Evolutionary conservation across 1,284 basidiomycete species (phyloP).

Genomic region (Pseudozyma tsukubaensis): DNA sequence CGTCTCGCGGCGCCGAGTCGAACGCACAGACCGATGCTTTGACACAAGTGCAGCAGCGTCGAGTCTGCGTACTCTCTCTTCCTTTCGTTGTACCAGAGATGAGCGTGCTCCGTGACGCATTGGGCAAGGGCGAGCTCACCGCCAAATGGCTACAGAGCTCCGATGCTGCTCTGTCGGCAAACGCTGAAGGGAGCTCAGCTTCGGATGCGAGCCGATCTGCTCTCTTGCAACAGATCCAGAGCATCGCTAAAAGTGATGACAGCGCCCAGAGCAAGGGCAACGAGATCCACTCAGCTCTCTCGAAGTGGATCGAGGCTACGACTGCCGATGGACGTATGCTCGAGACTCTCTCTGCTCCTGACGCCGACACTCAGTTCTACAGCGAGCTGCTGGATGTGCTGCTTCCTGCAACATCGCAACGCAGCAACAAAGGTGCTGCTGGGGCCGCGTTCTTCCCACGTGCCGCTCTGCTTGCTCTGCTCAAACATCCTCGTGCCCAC

Average conservation of each 20-base stretch:
- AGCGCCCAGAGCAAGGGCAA: conserved; percentile 7
- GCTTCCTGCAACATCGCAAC: conserved; percentile 20
- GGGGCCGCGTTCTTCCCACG: conserved; percentile 7
- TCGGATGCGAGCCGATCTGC: conserved; percentile 19
- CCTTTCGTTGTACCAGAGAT: conserved; percentile 37
- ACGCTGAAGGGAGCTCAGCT: background rate
- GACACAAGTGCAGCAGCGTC: conserved; percentile 37
- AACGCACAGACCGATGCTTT: conserved; percentile 24
- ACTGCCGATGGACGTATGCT: conserved; percentile 37
- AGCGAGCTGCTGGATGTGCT: conserved; percentile 28
- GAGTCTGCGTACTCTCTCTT: conserved; percentile 31
- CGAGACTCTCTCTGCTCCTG: conserved; percentile 32
- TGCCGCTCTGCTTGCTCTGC: conserved; percentile 20
- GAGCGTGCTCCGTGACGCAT: conserved; percentile 45
- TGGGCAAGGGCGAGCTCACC: conserved; percentile 49
- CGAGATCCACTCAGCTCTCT: conserved; percentile 17
- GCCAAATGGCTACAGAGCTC: conserved; percentile 25
- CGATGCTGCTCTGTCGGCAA: conserved; percentile 1
- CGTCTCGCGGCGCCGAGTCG: conserved; percentile 14
- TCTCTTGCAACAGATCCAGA: conserved; percentile 26
- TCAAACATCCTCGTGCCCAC: conserved; percentile 21
- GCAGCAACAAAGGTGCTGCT: conserved; percentile 12
- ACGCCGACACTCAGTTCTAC: conserved; percentile 28
- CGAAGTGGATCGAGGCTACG: conserved; percentile 17
- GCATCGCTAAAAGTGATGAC: conserved; percentile 7